phyloP scores from a whole-genome alignment of 306 rosid genomes.

The Cyamopsis tetragonoloba region DNA sequence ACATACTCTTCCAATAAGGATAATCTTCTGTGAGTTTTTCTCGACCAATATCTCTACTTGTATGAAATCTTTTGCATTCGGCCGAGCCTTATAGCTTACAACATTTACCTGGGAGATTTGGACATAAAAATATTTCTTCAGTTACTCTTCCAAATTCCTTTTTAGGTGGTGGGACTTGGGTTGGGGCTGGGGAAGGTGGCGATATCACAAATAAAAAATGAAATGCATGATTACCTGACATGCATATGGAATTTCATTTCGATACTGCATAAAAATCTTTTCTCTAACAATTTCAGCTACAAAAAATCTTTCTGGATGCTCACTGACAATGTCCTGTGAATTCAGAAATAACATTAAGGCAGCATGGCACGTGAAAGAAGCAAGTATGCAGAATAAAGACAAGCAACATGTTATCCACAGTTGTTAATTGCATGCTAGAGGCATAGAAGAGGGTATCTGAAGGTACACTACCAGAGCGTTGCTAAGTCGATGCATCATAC shows the following conservation, averaged over 20 bases:
- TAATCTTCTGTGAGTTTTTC: slow-evolving; percentile 81
- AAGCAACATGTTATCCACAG: not conserved
- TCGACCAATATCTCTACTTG: slow-evolving; percentile 89
- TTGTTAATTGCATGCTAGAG: not conserved
- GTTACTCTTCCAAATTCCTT: slow-evolving; percentile 3
- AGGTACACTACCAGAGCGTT: not conserved
- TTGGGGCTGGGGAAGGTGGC: not conserved
- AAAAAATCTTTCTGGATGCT: slow-evolving; percentile 96
- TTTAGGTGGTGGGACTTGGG: no score
- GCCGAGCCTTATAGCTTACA: slow-evolving; percentile 83
- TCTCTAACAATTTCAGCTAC: slow-evolving; percentile 88
- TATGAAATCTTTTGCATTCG: slow-evolving; percentile 82
- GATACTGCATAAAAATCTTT: slow-evolving; percentile 91
- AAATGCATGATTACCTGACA: slow-evolving; percentile 66
- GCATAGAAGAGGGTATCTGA: not conserved
- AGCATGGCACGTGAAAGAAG: slow-evolving; percentile 23
- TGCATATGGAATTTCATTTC: slow-evolving; percentile 87
- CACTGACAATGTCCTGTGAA: slow-evolving; percentile 87
- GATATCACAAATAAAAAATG: slow-evolving; percentile 11
- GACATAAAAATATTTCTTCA: not conserved
- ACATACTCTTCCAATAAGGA: slow-evolving; percentile 76
- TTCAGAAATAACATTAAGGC: slow-evolving; percentile 24
- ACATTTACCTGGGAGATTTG: slow-evolving; percentile 67
- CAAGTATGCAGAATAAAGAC: slow-evolving; percentile 2
- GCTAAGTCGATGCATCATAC: not conserved